These are phyloP conservation scores for Cutaneotrichosporon sp. DNA, from an alignment of 1,284 basidiomycete genomes.

Conservation along the genomic window DNA sequence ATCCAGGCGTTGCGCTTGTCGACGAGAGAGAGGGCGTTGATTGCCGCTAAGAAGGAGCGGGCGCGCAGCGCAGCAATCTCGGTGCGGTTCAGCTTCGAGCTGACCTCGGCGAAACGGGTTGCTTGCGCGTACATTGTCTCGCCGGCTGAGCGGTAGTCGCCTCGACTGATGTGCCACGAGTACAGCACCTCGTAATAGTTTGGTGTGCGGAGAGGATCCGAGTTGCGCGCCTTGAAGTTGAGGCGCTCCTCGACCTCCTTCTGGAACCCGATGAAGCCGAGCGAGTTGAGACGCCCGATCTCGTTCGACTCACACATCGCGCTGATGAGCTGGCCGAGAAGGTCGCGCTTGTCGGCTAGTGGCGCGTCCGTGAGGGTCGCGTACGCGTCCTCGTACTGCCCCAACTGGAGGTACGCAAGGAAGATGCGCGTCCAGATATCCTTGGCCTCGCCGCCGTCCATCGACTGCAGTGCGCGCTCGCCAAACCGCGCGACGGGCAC, in stretches of 20 bases:
- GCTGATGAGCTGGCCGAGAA: constrained; percentile 74
- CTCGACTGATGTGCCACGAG: constrained; percentile 82
- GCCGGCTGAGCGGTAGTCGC: constrained; percentile 84
- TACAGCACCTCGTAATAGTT: constrained; percentile 93
- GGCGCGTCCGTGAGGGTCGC: constrained; percentile 69
- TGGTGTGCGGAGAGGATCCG: constrained; percentile 78
- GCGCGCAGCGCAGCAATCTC: constrained; percentile 71
- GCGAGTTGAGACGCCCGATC: constrained; percentile 72
- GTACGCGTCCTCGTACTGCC: constrained; percentile 81
- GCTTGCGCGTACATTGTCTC: constrained; percentile 93
- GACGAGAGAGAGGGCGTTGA: constrained; percentile 83
- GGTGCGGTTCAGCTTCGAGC: constrained; percentile 53
- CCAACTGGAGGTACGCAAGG: constrained; percentile 69
- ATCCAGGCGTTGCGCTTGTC: constrained; percentile 84
- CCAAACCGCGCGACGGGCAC: constrained; percentile 67
- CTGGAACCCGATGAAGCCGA: constrained; percentile 82
- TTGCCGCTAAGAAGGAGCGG: constrained; percentile 75
- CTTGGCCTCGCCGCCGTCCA: constrained; percentile 58
- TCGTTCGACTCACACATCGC: constrained; percentile 90
- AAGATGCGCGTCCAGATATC: constrained; percentile 77
- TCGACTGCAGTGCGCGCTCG: constrained; percentile 65
- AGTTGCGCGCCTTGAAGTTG: constrained; percentile 91
- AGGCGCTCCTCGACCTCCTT: constrained; percentile 86
- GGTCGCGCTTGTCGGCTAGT: constrained; percentile 71
- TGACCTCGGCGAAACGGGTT: constrained; percentile 65